Base-by-base conservation (phyloP, 495 filamentous ascomycete genomes). In the Neurospora sp. region DNA sequence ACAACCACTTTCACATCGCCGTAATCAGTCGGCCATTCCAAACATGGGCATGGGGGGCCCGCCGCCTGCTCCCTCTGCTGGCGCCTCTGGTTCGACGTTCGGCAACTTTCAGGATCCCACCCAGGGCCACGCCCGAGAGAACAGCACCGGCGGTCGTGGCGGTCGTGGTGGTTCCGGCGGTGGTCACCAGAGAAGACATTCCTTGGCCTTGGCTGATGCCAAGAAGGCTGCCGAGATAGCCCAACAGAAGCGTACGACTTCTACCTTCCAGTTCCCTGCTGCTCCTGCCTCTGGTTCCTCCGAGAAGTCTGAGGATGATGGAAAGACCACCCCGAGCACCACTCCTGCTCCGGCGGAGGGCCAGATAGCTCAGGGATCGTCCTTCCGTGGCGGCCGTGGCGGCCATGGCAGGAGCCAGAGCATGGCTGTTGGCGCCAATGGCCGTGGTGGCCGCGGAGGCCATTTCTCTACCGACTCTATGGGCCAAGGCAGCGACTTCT, bases 161-260 rank as follows among this genome's bases (percentile, higher is more conserved):
- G 90, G 92, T 72, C 90, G 94, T 75, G 94, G 94, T 75, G 86
- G 87, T 48, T 83, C 84, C 44, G 91, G 90, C 69, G 88, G 90
- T 72, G 96, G 94, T 70, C 96, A 99, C 81, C 92, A 96, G 81
- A 90, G 96, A 75, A 92, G 96, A 81, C 96, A 99, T 82, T 99
- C 96, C 23, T 88, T 99, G 72, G 96, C 94, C 69, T 83, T 99
- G 72, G 93, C 94, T 5, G 96, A 99, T 82, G 96, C 96, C 38
- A 98, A 97, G 86, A 98, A 97, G 84, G 96, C 96, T 39, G 96
- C 96, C 62, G 96, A 99, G 80, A 82, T 97, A 23, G 96, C 96
- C 62, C 96, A 99, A 84, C 94, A 97, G 83, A 98, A 98, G 84
- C 88, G 95, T 78, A 96, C 93, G 37, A 94, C 94, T 14, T 92